Evolutionary conservation across 2,329 filamentous ascomycete genomes (phyloP).

Genomic region (Colletotrichum sidae): DNA sequence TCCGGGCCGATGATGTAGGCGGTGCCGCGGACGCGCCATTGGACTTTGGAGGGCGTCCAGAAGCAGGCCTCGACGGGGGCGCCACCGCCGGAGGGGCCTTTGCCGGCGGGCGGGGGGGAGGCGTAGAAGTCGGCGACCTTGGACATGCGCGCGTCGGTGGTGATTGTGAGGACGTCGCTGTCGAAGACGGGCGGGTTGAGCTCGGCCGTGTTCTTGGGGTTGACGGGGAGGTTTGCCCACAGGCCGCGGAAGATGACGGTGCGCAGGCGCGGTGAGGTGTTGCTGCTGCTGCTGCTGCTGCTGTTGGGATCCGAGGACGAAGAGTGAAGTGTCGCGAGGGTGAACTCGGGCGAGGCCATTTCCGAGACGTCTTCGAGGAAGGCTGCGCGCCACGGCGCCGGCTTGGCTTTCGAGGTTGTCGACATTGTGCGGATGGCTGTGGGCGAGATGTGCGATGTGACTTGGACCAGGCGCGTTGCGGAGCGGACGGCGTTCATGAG

Average conservation of each 20-base stretch:
- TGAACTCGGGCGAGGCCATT: conserved; percentile 62
- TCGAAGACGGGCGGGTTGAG: conserved; percentile 77
- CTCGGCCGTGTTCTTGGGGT: conserved; percentile 78
- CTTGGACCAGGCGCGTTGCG: conserved; percentile 22
- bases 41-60: conserved; percentile 79
- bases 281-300: too few species aligned
- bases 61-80: conserved; percentile 84
- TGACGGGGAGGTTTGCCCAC: conserved; percentile 78
- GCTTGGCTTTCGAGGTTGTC: conserved; percentile 42
- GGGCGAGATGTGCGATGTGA: conserved; percentile 27
- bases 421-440: conserved; percentile 44
- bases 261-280: conserved; percentile 65
- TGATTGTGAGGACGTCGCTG: conserved; percentile 84
- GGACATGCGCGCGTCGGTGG: conserved; percentile 88
- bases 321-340: conserved; percentile 62
- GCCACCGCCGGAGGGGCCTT: conserved; percentile 69
- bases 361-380: conserved; percentile 63
- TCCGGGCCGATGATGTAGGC: conserved; percentile 82
- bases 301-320: conserved; percentile 1
- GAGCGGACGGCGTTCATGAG: conserved; percentile 26
- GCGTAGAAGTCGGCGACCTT: conserved; percentile 80
- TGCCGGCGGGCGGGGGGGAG: conserved; percentile 54
- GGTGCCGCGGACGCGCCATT: conserved; percentile 86
- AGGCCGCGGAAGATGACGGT: conserved; percentile 89
- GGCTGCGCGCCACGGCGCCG: conserved; percentile 65